Percentiles rank a stretch among this genome's conserved stretches.
Conservation (phyloP, 2,329 filamentous ascomycete species). For the Shiraia sp. region DNA sequence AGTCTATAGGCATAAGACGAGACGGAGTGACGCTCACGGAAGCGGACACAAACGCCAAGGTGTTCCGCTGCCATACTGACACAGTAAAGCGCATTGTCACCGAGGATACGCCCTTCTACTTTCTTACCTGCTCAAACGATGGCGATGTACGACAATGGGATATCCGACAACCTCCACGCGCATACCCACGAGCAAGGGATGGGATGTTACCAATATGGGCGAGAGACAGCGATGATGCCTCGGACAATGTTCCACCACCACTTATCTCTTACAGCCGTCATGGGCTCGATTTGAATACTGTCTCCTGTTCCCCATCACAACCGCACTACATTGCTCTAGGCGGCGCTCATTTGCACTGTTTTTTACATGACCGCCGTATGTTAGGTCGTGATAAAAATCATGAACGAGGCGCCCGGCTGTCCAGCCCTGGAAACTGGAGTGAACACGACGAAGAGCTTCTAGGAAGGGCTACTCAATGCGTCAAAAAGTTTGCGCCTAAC, state of each 20-base stretch:
- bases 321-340: conserved; percentile 72
- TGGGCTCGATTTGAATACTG: conserved; percentile 67
- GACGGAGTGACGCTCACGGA: conserved; percentile 60
- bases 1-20: conserved; percentile 54
- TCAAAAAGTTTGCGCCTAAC: conserved; percentile 66
- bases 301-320: conserved; percentile 68
- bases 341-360: conserved; percentile 70
- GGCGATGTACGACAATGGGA: conserved; percentile 73
- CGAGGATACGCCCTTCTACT: conserved; percentile 68
- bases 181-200: conserved; percentile 57
- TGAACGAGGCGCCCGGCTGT: conserved; percentile 57
- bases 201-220: conserved; percentile 29
- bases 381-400: conserved; percentile 60
- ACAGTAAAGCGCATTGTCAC: conserved; percentile 71
- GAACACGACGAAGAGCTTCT: conserved; percentile 58
- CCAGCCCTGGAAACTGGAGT: conserved; percentile 47
- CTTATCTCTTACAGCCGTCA: conserved; percentile 69
- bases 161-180: conserved; percentile 64
- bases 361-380: conserved; percentile 71
- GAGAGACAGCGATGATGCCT: conserved; percentile 41
- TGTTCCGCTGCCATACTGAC: conserved; percentile 67
- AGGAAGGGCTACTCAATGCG: conserved; percentile 65
- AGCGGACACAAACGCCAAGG: conserved; percentile 62
- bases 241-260: conserved; percentile 61
- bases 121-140: conserved; percentile 71